Base-by-base conservation (phyloP, 345 rosid genomes). In the Heritiera fomes region DNA sequence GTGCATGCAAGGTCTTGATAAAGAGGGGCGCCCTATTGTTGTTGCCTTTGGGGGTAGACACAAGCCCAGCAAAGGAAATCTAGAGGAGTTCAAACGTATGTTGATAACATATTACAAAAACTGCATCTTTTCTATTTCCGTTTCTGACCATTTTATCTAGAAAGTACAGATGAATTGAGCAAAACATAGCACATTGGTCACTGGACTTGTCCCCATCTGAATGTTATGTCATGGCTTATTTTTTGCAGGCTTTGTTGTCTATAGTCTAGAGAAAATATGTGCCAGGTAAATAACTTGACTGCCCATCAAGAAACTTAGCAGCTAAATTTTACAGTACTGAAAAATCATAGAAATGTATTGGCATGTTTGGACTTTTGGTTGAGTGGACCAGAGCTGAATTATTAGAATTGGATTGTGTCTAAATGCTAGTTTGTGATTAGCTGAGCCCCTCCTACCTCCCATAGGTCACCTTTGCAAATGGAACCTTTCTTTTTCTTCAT, bases 61-160 rank as follows among this genome's bases (percentile, higher is more conserved):
- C 68, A 84, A 85, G 82, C 95, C 94, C 7, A 79, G 85, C 49
- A 91, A 93, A 83, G 87, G 90, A 78, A 86, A 67, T 75, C 80
- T 86, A 1, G 96, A 93, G 32, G 99, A 93, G 75, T 84, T 95
- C 86, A 93, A 95, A 82, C 94, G 96, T 92, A 83, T 58, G 92
- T 75, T 49, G 23, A 14, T 1, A 49, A 15, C 32, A 9, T 28
- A 18, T 45, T 73, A 1, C 55, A 32, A 49, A 5, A 32, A 52
- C 2, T n/a, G 45, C 45, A 18, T 28, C 20, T 71, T 72, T 10
- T n/a, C 8, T 53, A 15, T 34, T 52, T 38, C 77, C 58, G 66
- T 40, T 55, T 59, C 65, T 45, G 5, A 2, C 6, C 18, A 69
- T 46, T n/a, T 61, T 66, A 20, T 5, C 28, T 45, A 17, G 12